Base-by-base conservation (phyloP, 208 protist species). In the Trichomonas tenax region DNA sequence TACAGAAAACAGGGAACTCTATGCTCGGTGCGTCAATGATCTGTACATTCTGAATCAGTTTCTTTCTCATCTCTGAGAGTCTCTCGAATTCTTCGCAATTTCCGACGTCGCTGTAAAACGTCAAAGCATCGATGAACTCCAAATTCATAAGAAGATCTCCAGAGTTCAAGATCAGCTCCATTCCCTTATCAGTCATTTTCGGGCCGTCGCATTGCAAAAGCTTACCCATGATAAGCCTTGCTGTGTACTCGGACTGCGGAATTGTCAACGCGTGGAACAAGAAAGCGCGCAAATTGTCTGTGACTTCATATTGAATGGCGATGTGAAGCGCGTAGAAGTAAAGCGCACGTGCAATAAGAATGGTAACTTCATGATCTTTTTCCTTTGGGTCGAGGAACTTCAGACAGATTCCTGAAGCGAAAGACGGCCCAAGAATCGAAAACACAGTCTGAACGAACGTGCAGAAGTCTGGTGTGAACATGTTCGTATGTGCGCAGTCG, bases 401-500 rank as follows among this genome's bases (percentile, higher is more conserved):
- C 9, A 34, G 3, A 44, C 44, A 41, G 26, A 93, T 23, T 48
- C 44, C 40, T n/a, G 41, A 41, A 26, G 86, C 11, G 46, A 93
- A 93, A 9, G 40, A 40, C 4, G 86, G 11, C 0, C 40, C 14
- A 36, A 93, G 31, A 51, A 93, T 51, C 3, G 86, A 34, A 93
- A 93, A 93, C 17, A 93, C 86, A 93, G 86, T 93, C 51, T 93
- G 41, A 51, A 93, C 86, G 46, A 93, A 93, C 2, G 15, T 14
- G 31, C 86, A 93, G 51, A 93, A 93, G 51, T 93, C 44, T n/a
- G 40, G 44, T 11, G 86, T 93, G 86, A 93, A 93, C 86, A 93
- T 93, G 36, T 38, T 23, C 6, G 86, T 93, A 15, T 93, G 40
- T 6, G 86, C 86, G 31, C 86, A 93, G 46, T 93, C 86, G 6